Conservation (phyloP, 805 yeast genomes). For the Metschnikowia cubensis region DNA sequence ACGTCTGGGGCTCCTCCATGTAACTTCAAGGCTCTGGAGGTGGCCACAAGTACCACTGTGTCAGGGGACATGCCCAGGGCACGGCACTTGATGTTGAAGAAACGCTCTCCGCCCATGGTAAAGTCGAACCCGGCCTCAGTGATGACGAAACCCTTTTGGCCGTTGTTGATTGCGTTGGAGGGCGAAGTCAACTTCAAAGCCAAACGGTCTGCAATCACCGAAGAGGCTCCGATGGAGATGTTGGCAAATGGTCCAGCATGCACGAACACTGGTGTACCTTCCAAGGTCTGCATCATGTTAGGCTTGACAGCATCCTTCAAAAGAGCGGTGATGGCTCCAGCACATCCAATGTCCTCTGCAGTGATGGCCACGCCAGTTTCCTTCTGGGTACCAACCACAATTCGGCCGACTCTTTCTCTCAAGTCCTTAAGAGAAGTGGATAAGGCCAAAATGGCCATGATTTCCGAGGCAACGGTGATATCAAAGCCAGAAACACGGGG, state of each 20-base stretch:
- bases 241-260: slow-evolving; percentile 99
- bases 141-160: slow-evolving; percentile 75
- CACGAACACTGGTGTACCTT: slow-evolving; percentile 95
- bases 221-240: slow-evolving; percentile 94
- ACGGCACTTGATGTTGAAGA: slow-evolving; percentile 92
- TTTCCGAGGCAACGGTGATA: slow-evolving; percentile 92
- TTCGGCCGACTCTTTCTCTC: slow-evolving; percentile 81
- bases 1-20: slow-evolving; percentile 98
- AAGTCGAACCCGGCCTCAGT: slow-evolving; percentile 99
- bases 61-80: slow-evolving; percentile 85
- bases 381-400: slow-evolving; percentile 80
- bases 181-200: slow-evolving; percentile 79
- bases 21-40: slow-evolving; percentile 92
- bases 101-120: slow-evolving; percentile 99
- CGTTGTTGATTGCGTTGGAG: slow-evolving; percentile 41
- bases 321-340: slow-evolving; percentile 93
- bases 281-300: slow-evolving; percentile 93
- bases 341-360: slow-evolving; percentile 91
- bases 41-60: slow-evolving; percentile 89
- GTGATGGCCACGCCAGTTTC: slow-evolving; percentile 77
- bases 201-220: slow-evolving; percentile 88
- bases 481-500: slow-evolving; percentile 89
- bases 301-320: slow-evolving; percentile 96
- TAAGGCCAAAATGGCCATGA: slow-evolving; percentile 92
- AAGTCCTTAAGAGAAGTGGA: slow-evolving; percentile 74